Base-by-base conservation (phyloP, 352 stramenopile genomes). In the Elongisporangium senticosum region DNA sequence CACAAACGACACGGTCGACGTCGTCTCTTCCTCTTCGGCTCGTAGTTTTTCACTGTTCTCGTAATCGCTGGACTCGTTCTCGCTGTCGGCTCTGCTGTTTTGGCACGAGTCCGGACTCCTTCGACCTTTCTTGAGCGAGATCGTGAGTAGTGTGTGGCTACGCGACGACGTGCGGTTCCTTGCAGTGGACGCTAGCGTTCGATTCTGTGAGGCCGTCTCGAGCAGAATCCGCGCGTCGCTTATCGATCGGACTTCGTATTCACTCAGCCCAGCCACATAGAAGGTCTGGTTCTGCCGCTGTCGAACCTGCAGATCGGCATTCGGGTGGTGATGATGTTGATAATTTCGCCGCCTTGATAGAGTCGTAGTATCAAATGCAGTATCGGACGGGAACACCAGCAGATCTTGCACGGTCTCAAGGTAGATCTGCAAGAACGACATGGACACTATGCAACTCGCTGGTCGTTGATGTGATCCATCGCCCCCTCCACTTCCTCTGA, bases 391-490 rank as follows among this genome's bases (percentile, higher is more conserved):
- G 8, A 77, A 56, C 11, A 71, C 64, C 10, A 88, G 48, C 24
- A 88, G 59, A 52, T 91, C 79, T 65, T 91, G 75, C 49, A 91
- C 69, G 8, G 61, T 83, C 51, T 89, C 79, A n/a, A 91, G 72
- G 39, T 91, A 89, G 62, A 91, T 91, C 53, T 89, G 79, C 20
- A 88, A 50, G 52, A 89, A 89, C 15, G 73, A 85, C 63, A 91
- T 75, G 10, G 64, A 68, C 40, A 75, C 60, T 0, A 75, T 53
- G 0, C 71, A 58, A 2, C 11, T 15, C 13, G 4, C 10, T 17
- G 33, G 33, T 17, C 11, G 33, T 13, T 28, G 24, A 7, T 28
- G 24, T 7, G 24, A 28, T 7, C 11, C 33, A 43, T 43, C 33
- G 2, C 11, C 33, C 6, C 28, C 28, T 14, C 7, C 6, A 14